phyloP scores from a whole-genome alignment of 345 rosid species.

The Fremontodendron californicum region DNA sequence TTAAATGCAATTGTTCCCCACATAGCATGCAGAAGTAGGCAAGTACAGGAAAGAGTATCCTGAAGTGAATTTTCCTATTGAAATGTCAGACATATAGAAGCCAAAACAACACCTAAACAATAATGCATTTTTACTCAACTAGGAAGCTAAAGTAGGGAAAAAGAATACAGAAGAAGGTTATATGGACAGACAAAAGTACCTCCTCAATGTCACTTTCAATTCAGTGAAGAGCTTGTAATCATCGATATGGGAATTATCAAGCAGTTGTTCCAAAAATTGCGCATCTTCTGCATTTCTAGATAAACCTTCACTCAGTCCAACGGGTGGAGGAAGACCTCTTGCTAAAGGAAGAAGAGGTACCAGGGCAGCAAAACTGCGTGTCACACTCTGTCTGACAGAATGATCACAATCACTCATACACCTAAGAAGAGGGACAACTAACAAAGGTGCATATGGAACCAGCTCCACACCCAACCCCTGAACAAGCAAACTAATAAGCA shows the following conservation, averaged over 20 bases:
- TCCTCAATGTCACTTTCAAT: conserved; percentile 83
- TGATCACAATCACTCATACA: conserved; percentile 95
- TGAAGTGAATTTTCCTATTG: background rate
- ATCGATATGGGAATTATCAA: conserved; percentile 94
- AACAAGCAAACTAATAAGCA: conserved; percentile 92
- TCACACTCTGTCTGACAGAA: conserved; percentile 94
- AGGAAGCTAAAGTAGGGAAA: conserved; percentile 7
- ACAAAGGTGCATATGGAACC: conserved; percentile 85
- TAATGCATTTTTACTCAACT: background rate
- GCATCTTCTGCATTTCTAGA: conserved; percentile 83
- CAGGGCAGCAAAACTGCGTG: conserved; percentile 97
- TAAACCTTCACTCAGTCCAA: conserved; percentile 60
- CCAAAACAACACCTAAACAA: background rate
- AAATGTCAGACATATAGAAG: background rate
- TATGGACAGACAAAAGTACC: conserved; percentile 38
- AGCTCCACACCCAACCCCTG: conserved; percentile 90
- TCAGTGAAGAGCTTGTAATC: conserved; percentile 92
- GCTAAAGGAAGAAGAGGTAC: conserved; percentile 98
- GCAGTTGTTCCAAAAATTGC: conserved; percentile 86
- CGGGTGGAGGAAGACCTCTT: conserved; percentile 78
- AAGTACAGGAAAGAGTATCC: background rate
- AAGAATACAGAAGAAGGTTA: conserved; percentile 1
- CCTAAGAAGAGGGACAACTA: conserved; percentile 95
- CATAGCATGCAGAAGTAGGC: background rate
- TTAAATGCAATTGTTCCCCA: background rate